Conservation (phyloP, 176 grass and related monocot species). For the Zizania latifolia region DNA sequence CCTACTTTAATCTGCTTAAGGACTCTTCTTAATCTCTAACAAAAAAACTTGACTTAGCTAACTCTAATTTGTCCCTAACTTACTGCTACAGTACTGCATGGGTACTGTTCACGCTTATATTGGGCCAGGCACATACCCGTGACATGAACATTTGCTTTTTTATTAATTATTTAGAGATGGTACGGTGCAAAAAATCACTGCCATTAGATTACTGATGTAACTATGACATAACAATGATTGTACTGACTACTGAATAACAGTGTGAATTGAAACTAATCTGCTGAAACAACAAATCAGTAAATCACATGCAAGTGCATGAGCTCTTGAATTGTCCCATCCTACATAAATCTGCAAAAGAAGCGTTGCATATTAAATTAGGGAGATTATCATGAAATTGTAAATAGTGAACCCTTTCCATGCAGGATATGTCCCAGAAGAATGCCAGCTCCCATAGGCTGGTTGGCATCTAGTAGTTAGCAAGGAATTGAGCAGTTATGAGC, state of each 20-base stretch:
- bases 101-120: too few species aligned
- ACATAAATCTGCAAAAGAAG: conserved; percentile 51
- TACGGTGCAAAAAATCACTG: conserved; percentile 7
- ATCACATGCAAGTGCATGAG: conserved; percentile 52
- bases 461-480: neutral
- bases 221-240: neutral
- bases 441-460: neutral
- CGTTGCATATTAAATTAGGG: conserved; percentile 5
- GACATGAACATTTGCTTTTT: neutral
- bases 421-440: neutral
- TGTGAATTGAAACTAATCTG: conserved; percentile 9
- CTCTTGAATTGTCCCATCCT: conserved; percentile 61
- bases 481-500: neutral
- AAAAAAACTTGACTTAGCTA: too few species aligned
- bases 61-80: too few species aligned
- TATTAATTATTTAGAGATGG: conserved; percentile 2
- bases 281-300: conserved; percentile 19
- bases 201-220: conserved; percentile 1
- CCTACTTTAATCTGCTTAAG: too few species aligned
- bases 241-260: conserved; percentile 4
- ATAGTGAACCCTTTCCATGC: neutral
- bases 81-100: too few species aligned
- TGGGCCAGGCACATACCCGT: too few species aligned
- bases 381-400: conserved; percentile 25
- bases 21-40: too few species aligned